A percentile compares a stretch with the other conserved stretches of the same genome.
Evolutionary conservation across 108 stramenopile species (phyloP).

Genomic region (Cyclostephanos tholiformis): DNA sequence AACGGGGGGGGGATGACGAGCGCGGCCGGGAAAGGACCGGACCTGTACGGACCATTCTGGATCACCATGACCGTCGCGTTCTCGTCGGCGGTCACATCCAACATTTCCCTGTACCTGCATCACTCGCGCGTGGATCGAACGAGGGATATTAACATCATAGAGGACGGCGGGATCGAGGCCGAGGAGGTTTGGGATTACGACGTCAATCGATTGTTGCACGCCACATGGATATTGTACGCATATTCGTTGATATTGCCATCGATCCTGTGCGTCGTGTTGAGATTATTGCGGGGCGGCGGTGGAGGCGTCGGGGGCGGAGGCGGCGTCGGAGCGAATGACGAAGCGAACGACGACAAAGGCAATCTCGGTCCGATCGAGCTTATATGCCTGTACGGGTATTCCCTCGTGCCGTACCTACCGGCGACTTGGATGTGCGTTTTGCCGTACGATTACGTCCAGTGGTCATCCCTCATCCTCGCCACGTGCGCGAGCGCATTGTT

Average conservation of each 20-base stretch:
- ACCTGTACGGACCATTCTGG: conserved; percentile 89
- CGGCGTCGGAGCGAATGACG: conserved; percentile 36
- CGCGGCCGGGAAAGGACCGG: conserved; percentile 81
- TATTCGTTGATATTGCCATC: conserved; percentile 64
- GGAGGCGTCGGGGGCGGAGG: no score
- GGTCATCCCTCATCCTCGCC: conserved; percentile 58
- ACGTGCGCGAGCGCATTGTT: conserved; percentile 61
- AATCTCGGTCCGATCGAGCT: conserved; percentile 56
- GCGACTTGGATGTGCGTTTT: conserved; percentile 61
- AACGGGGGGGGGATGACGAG: neutral
- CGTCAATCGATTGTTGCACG: conserved; percentile 70
- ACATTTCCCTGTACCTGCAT: conserved; percentile 53
- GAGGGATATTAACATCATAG: neutral
- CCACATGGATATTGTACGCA: conserved; percentile 56
- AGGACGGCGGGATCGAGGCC: conserved; percentile 33
- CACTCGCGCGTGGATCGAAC: conserved; percentile 16
- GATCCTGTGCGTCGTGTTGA: conserved; percentile 57
- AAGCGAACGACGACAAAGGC: no score
- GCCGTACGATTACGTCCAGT: conserved; percentile 58
- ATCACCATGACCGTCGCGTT: conserved; percentile 82
- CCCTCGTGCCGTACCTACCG: conserved; percentile 71
- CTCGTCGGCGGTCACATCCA: conserved; percentile 71
- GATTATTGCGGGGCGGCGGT: conserved; percentile 55
- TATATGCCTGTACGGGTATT: conserved; percentile 84
- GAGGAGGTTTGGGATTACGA: conserved; percentile 81